Percentiles rank a stretch among this genome's conserved stretches.
Evolutionary conservation across 352 stramenopile species (phyloP).

Genomic region (Peronosclerospora sorghi): DNA sequence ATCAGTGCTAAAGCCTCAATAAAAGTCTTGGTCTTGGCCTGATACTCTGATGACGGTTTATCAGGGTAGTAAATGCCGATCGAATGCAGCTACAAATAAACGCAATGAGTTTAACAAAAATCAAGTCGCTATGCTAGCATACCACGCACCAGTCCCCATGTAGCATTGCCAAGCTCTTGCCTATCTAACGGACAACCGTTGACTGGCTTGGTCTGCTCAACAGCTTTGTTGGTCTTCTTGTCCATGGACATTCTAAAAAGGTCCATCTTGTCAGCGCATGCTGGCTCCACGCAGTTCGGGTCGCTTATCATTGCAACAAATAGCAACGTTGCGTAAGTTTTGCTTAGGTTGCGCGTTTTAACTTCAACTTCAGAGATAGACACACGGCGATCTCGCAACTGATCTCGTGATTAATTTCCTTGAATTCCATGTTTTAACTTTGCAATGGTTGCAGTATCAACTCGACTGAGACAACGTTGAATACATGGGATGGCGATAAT

Average conservation of each 20-base stretch:
- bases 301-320: slow-evolving; percentile 36
- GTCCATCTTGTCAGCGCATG: slow-evolving; percentile 77
- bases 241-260: slow-evolving; percentile 73
- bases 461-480: slow-evolving; percentile 46
- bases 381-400: slow-evolving; percentile 7
- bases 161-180: slow-evolving; percentile 78
- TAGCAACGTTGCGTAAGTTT: neutral
- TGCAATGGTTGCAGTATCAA: slow-evolving; percentile 22
- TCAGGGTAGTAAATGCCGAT: slow-evolving; percentile 96
- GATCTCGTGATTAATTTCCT: no score
- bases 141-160: slow-evolving; percentile 72
- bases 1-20: slow-evolving; percentile 88
- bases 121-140: neutral
- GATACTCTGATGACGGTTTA: slow-evolving; percentile 83
- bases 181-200: slow-evolving; percentile 75
- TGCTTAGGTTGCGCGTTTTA: slow-evolving; percentile 2
- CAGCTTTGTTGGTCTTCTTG: slow-evolving; percentile 17
- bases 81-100: slow-evolving; percentile 68
- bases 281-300: slow-evolving; percentile 77
- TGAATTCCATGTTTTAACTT: slow-evolving; percentile 4
- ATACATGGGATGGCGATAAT: slow-evolving; percentile 47
- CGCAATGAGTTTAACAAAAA: neutral
- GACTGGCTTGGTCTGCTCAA: slow-evolving; percentile 7
- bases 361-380: no score
- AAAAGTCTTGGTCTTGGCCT: slow-evolving; percentile 85